phyloP scores from a whole-genome alignment of 371 early-diverging fungal genomes.

The Syncephalastrum racemosum region DNA sequence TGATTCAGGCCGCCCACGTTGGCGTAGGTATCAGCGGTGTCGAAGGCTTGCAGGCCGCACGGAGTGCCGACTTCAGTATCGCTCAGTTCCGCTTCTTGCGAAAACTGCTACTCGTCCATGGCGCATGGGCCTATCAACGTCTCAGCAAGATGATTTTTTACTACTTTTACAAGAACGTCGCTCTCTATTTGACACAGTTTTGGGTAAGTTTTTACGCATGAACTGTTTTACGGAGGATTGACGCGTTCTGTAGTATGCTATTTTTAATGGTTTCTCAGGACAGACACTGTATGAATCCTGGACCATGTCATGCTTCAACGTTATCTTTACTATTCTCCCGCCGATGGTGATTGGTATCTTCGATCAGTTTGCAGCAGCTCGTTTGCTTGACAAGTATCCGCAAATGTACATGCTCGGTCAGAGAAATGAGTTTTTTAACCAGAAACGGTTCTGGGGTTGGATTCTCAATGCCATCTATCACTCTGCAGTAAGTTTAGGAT shows the following conservation, averaged over 20 bases:
- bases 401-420: constrained; percentile 96
- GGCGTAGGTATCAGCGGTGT: constrained; percentile 96
- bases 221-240: background rate
- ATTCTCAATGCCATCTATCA: constrained; percentile 93
- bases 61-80: constrained; percentile 96
- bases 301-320: constrained; percentile 90
- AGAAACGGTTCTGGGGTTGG: constrained; percentile 93
- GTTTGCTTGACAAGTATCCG: constrained; percentile 94
- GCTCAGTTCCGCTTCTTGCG: constrained; percentile 90
- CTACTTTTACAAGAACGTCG: constrained; percentile 97
- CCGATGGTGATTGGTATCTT: constrained; percentile 90
- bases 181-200: constrained; percentile 95
- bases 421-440: constrained; percentile 89
- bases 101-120: constrained; percentile 91
- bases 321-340: constrained; percentile 88
- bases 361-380: constrained; percentile 90
- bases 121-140: constrained; percentile 92
- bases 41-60: constrained; percentile 97
- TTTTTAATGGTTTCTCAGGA: constrained; percentile 89
- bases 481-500: constrained; percentile 58
- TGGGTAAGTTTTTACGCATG: constrained; percentile 61
- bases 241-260: constrained; percentile 65
- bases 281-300: constrained; percentile 93
- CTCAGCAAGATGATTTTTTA: constrained; percentile 85
- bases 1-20: constrained; percentile 98